Evolutionary conservation across 1,139 yeast species (phyloP).

Genomic region (Debaryomyces nepalensis): DNA sequence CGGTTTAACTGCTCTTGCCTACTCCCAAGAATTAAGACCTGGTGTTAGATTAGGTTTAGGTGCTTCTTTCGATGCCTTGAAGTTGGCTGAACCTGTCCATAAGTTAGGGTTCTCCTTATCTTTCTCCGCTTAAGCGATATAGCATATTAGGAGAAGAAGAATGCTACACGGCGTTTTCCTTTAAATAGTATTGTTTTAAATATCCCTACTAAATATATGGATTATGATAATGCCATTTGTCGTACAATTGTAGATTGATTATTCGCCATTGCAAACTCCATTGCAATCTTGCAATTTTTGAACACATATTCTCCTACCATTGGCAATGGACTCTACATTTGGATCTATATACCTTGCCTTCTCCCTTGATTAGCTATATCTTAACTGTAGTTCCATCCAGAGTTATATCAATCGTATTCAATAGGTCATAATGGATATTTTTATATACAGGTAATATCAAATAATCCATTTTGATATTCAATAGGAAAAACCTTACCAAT

Average conservation of each 20-base stretch:
- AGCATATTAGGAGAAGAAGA: neutral
- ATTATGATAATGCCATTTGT: slow-evolving; percentile 1
- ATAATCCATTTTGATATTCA: neutral
- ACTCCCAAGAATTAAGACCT: slow-evolving; percentile 94
- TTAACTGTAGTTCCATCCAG: no score
- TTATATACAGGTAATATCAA: slow-evolving; percentile 9
- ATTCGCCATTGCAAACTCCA: no score
- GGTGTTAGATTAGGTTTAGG: slow-evolving; percentile 98
- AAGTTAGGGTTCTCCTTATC: slow-evolving; percentile 95
- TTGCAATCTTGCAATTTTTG: no score
- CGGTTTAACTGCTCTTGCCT: slow-evolving; percentile 92
- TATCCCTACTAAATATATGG: slow-evolving; percentile 10
- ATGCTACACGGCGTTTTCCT: neutral
- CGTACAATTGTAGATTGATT: no score
- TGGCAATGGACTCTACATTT: no score
- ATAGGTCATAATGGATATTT: neutral
- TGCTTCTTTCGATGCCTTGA: slow-evolving; percentile 94
- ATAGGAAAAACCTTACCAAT: neutral
- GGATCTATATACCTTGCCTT: no score
- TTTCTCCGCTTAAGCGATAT: slow-evolving; percentile 69
- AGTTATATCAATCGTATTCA: neutral
- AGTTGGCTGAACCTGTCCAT: slow-evolving; percentile 97
- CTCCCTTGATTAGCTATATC: no score
- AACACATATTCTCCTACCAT: no score
- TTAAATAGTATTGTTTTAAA: slow-evolving; percentile 9